Percentiles rank a stretch among this genome's conserved stretches.
Evolutionary conservation across 345 rosid species (phyloP).

Genomic region (Microthlaspi erraticum): DNA sequence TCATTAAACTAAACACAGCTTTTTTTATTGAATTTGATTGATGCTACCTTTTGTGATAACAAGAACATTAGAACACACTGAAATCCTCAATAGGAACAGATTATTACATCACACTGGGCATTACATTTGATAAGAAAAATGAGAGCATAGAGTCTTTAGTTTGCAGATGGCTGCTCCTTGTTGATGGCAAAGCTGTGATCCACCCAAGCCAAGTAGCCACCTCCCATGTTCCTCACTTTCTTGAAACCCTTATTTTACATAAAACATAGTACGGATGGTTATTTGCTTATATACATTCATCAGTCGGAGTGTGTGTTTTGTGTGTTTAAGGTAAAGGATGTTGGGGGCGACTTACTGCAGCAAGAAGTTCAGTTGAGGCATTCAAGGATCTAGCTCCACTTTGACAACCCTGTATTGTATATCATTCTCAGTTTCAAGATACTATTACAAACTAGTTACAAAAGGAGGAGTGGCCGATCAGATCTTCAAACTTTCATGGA

Average conservation of each 20-base stretch:
- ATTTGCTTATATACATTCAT: not conserved
- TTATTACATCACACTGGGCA: slow-evolving; percentile 10
- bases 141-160: slow-evolving; percentile 19
- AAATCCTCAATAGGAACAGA: not conserved
- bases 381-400: slow-evolving; percentile 83
- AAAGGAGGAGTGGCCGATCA: no score
- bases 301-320: not conserved
- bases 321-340: not conserved
- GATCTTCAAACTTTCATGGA: not conserved
- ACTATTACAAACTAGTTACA: not conserved
- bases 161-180: slow-evolving; percentile 42
- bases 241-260: slow-evolving; percentile 62
- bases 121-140: not conserved
- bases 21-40: slow-evolving; percentile 23
- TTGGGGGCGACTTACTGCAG: slow-evolving; percentile 55
- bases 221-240: slow-evolving; percentile 77
- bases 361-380: slow-evolving; percentile 68
- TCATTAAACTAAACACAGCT: no score
- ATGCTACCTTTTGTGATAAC: no score
- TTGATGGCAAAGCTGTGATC: slow-evolving; percentile 52
- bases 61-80: not conserved
- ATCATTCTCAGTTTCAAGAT: slow-evolving; percentile 11
- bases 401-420: slow-evolving; percentile 71
- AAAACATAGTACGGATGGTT: not conserved
- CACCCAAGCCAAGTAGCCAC: slow-evolving; percentile 80